Evolutionary conservation across 1,139 yeast species (phyloP).

Genomic region (Pichia sp.): DNA sequence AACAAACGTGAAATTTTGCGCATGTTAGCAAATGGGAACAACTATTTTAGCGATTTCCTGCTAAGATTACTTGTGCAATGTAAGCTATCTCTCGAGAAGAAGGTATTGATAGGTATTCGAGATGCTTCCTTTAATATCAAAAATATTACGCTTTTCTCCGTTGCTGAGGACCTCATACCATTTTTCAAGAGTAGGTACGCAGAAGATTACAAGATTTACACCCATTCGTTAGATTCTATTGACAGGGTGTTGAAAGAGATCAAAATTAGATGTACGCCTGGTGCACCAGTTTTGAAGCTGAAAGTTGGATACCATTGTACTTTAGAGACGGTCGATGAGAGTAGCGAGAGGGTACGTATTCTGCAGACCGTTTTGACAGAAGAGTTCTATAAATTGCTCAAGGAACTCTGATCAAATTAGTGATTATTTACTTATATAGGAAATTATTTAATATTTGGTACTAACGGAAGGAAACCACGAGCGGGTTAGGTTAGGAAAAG

Average conservation of each 20-base stretch:
- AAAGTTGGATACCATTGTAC: no score
- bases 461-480: no score
- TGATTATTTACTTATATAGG: no score
- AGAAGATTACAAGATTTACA: slow-evolving; percentile 1
- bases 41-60: slow-evolving; percentile 8
- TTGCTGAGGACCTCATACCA: slow-evolving; percentile 10
- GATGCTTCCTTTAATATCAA: slow-evolving; percentile 11
- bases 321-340: no score
- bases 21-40: slow-evolving; percentile 7
- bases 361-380: no score
- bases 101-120: slow-evolving; percentile 13
- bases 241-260: slow-evolving; percentile 6
- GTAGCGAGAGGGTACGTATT: no score
- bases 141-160: slow-evolving; percentile 6
- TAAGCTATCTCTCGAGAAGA: slow-evolving; percentile 10
- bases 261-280: no score
- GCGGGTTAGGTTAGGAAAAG: no score
- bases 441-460: no score
- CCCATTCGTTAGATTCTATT: slow-evolving; percentile 4
- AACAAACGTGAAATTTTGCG: slow-evolving; percentile 5
- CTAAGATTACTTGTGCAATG: slow-evolving; percentile 11
- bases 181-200: slow-evolving; percentile 8
- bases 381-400: no score
- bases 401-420: no score
- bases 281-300: no score